Conservation (phyloP, 805 yeast genomes). For the Saccharomycopsis fermentans region DNA sequence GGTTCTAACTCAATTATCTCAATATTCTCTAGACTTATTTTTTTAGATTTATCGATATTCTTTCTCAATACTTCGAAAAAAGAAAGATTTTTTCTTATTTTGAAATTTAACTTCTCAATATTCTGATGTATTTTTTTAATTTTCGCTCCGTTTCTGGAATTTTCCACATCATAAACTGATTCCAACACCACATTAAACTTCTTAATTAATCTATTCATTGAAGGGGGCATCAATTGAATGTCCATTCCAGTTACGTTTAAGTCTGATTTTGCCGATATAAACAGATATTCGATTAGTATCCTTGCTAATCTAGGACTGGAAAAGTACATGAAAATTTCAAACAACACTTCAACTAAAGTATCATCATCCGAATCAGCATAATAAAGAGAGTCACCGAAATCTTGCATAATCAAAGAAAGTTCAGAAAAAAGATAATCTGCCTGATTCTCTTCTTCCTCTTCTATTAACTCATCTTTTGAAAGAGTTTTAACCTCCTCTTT, state of each 20-base stretch:
- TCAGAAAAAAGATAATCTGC: slow-evolving; percentile 24
- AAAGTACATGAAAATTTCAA: slow-evolving; percentile 41
- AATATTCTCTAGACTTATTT: slow-evolving; percentile 20
- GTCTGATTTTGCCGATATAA: not conserved
- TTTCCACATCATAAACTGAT: slow-evolving; percentile 1
- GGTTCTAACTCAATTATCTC: slow-evolving; percentile 15
- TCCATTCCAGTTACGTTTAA: slow-evolving; percentile 11
- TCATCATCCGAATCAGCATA: slow-evolving; percentile 57
- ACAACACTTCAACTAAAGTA: slow-evolving; percentile 38
- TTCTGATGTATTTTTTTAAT: not conserved
- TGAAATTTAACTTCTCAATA: slow-evolving; percentile 3
- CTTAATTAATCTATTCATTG: slow-evolving; percentile 13
- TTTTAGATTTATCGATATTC: slow-evolving; percentile 25
- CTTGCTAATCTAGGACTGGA: slow-evolving; percentile 41
- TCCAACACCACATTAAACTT: slow-evolving; percentile 13
- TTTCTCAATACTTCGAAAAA: slow-evolving; percentile 28
- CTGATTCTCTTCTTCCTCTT: slow-evolving; percentile 24
- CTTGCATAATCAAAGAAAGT: slow-evolving; percentile 35
- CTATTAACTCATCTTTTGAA: slow-evolving; percentile 13
- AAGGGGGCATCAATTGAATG: slow-evolving; percentile 24
- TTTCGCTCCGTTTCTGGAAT: not conserved
- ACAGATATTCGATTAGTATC: slow-evolving; percentile 47
- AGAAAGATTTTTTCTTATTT: slow-evolving; percentile 18
- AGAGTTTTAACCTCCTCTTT: not conserved
- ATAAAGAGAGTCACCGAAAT: slow-evolving; percentile 51